Evolutionary conservation across 306 rosid species (phyloP).

Genomic region (Casuarina equisetifolia): DNA sequence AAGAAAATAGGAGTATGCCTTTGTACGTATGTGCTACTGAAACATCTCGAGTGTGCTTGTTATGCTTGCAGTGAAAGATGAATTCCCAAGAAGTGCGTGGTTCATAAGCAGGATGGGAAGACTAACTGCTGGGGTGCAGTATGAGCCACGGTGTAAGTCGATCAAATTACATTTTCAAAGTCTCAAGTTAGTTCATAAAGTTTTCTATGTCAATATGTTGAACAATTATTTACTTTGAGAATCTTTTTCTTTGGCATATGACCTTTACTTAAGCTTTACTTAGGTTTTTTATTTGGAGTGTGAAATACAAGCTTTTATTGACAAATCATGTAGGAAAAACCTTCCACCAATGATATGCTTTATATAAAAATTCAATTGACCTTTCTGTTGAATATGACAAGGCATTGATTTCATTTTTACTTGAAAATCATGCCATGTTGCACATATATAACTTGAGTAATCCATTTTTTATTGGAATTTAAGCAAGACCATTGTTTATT

Average conservation of each 20-base stretch:
- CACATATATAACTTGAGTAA: background rate
- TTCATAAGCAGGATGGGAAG: conserved; percentile 86
- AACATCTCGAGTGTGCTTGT: conserved; percentile 26
- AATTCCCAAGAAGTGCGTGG: conserved; percentile 74
- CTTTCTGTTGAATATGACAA: background rate
- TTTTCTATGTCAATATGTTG: background rate
- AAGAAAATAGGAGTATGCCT: conserved; percentile 9
- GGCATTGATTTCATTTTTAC: background rate
- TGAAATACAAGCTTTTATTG: background rate
- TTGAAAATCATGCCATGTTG: background rate
- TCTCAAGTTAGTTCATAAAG: background rate
- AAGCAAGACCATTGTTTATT: conserved; percentile 2
- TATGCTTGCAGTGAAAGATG: conserved; percentile 61
- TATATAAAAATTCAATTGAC: background rate
- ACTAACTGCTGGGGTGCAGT: conserved; percentile 89
- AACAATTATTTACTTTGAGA: background rate
- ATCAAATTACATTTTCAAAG: conserved; percentile 17
- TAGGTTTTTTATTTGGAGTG: background rate
- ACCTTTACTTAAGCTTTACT: too few relatives aligned
- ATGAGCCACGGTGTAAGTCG: conserved; percentile 79
- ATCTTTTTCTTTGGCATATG: background rate
- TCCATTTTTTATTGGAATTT: conserved; percentile 5
- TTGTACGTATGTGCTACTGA: conserved; percentile 5
- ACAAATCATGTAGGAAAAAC: background rate
- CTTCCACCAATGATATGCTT: background rate